phyloP scores from a whole-genome alignment of 148 eudicot species.

The Chenopodium quinoa region DNA sequence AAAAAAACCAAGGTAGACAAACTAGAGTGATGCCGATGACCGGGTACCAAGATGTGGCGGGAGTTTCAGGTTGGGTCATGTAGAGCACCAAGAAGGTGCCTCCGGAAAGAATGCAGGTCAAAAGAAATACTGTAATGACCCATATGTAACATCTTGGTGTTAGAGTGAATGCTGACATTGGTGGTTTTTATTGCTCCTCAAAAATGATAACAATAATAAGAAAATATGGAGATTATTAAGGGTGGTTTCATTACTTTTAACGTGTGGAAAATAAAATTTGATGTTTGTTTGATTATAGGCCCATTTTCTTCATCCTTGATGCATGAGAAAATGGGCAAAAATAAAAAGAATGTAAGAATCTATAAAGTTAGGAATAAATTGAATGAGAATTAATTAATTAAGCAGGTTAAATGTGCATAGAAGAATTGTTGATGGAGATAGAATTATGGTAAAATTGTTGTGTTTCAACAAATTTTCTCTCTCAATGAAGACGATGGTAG shows the following conservation, averaged over 20 bases:
- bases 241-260: slow-evolving; percentile 13
- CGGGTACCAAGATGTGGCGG: slow-evolving; percentile 30
- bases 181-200: slow-evolving; percentile 5
- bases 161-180: slow-evolving; percentile 16
- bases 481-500: slow-evolving; percentile 5
- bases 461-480: neutral
- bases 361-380: neutral
- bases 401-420: no score
- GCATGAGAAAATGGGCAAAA: slow-evolving; percentile 4
- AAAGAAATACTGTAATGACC: slow-evolving; percentile 26
- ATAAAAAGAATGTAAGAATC: neutral
- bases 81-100: slow-evolving; percentile 37
- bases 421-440: slow-evolving; percentile 11
- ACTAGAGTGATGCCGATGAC: slow-evolving; percentile 29
- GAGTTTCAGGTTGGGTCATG: slow-evolving; percentile 29
- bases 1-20: slow-evolving; percentile 48
- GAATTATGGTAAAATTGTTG: slow-evolving; percentile 1
- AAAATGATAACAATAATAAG: no score
- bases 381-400: neutral
- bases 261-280: neutral
- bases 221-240: neutral
- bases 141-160: slow-evolving; percentile 34
- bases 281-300: neutral
- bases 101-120: slow-evolving; percentile 33
- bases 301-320: slow-evolving; percentile 18